These are phyloP conservation scores for Galium porrigens DNA, from an alignment of 305 asterid genomes.

Conservation along the genomic window DNA sequence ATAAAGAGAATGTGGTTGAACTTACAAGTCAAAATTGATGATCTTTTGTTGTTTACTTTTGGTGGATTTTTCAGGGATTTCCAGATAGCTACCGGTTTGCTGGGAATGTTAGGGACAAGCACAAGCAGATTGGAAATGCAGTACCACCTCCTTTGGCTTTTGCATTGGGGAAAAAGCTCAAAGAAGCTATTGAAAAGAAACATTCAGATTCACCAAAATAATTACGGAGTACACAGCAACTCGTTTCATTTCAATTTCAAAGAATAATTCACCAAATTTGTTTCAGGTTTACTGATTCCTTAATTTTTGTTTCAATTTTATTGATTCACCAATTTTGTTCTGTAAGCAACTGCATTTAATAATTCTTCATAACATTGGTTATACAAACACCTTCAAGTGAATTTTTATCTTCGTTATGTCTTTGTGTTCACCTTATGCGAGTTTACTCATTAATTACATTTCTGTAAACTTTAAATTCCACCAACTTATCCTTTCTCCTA, in stretches of 20 bases:
- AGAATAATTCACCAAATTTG: background rate
- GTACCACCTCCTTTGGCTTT: slow-evolving; percentile 70
- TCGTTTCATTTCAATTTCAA: background rate
- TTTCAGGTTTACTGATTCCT: background rate
- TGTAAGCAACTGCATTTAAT: background rate
- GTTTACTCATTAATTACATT: background rate
- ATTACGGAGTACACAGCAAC: background rate
- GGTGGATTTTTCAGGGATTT: slow-evolving; percentile 34
- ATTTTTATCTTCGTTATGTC: background rate
- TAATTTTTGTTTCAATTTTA: too few species aligned
- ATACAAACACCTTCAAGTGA: background rate
- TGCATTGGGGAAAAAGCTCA: slow-evolving; percentile 52
- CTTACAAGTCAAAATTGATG: background rate
- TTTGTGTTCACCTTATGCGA: background rate
- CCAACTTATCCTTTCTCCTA: background rate
- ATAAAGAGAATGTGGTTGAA: background rate
- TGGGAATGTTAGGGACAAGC: slow-evolving; percentile 40
- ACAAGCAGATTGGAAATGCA: slow-evolving; percentile 61
- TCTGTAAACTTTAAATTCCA: background rate
- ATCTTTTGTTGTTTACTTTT: background rate
- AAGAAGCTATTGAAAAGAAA: slow-evolving; percentile 40
- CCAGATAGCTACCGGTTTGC: slow-evolving; percentile 46
- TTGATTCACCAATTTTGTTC: background rate
- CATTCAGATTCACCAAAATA: background rate
- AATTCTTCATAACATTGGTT: background rate